Conservation (phyloP, 2,329 filamentous ascomycete genomes). For the Colletotrichum melonis region DNA sequence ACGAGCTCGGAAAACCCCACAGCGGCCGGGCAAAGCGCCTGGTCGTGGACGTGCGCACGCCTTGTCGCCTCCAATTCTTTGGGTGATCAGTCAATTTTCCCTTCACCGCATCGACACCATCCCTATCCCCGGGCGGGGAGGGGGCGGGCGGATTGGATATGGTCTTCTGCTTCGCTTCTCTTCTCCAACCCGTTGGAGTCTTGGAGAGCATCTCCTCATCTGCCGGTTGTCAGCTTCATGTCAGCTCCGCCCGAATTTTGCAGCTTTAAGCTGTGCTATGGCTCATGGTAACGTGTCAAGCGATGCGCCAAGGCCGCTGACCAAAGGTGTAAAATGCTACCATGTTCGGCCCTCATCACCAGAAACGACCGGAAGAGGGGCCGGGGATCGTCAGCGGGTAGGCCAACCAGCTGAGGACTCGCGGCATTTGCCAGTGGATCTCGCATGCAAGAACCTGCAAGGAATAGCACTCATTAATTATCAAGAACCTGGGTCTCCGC, state of each 20-base stretch:
- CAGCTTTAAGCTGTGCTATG: conserved; percentile 4
- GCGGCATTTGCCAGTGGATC: conserved; percentile 17
- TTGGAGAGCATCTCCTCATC: neutral
- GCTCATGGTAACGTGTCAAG: neutral
- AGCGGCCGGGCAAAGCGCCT: conserved; percentile 28
- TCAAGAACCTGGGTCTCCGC: neutral
- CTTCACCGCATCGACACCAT: conserved; percentile 23
- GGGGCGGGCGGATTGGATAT: neutral
- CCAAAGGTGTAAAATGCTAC: conserved; percentile 6
- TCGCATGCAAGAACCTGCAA: neutral
- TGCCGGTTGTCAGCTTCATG: conserved; percentile 5
- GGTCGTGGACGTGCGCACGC: neutral
- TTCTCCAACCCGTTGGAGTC: neutral
- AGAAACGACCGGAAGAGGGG: neutral
- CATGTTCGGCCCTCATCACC: conserved; percentile 5
- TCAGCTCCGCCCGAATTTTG: neutral
- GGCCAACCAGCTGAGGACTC: neutral
- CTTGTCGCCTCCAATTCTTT: neutral
- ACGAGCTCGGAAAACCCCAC: neutral
- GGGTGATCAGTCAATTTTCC: neutral
- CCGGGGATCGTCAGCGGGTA: neutral
- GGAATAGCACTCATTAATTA: neutral
- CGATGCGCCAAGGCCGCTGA: conserved; percentile 4
- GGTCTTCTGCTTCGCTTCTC: neutral
- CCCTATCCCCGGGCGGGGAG: neutral